Conservation (phyloP, 2,329 filamentous ascomycete genomes). For the Colletotrichum sp. region DNA sequence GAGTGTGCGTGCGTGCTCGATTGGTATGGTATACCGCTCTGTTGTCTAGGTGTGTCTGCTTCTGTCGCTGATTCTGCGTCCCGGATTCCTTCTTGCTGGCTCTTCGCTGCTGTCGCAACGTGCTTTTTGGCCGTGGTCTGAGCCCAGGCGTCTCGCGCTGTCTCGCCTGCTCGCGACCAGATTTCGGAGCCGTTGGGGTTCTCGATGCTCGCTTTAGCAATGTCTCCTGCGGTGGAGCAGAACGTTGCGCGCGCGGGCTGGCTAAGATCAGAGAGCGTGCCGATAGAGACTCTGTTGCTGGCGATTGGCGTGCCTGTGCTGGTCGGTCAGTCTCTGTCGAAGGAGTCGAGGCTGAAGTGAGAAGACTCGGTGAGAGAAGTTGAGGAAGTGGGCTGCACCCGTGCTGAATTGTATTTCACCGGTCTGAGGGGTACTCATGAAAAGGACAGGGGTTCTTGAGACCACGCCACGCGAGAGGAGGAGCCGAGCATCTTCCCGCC, state of each 20-base stretch:
- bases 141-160: conserved; percentile 2
- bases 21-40: conserved; percentile 8
- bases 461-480: conserved; percentile 25
- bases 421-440: conserved; percentile 45
- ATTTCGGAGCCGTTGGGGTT: background rate
- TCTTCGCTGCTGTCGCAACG: conserved; percentile 6
- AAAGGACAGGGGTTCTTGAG: conserved; percentile 30
- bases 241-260: conserved; percentile 14
- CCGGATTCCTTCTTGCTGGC: background rate
- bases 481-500: conserved; percentile 22
- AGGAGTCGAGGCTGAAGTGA: conserved; percentile 39
- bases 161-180: conserved; percentile 1
- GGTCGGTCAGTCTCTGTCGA: conserved; percentile 22
- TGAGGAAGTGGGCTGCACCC: conserved; percentile 35
- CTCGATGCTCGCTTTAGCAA: conserved; percentile 16
- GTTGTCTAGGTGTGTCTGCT: conserved; percentile 10
- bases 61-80: background rate
- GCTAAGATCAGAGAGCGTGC: conserved; percentile 19
- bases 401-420: conserved; percentile 47
- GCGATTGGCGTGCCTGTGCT: conserved; percentile 22
- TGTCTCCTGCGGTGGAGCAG: conserved; percentile 21
- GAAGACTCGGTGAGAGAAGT: conserved; percentile 45
- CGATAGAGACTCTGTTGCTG: conserved; percentile 20
- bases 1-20: background rate
- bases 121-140: conserved; percentile 12